These are phyloP conservation scores for Sarocladium oryzae DNA, from an alignment of 2,329 filamentous ascomycete genomes.

Conservation along the genomic window DNA sequence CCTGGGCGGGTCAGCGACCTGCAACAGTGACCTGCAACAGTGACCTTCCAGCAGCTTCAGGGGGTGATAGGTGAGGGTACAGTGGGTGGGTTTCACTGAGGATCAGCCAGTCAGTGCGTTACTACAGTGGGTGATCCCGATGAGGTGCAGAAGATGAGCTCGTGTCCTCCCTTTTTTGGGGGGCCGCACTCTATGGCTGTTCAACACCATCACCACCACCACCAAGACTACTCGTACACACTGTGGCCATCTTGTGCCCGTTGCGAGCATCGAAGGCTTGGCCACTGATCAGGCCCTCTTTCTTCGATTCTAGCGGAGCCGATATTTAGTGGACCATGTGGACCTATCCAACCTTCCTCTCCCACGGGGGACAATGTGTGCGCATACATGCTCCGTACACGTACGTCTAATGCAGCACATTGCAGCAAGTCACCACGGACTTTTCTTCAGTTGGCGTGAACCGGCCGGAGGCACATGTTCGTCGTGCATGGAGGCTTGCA, in stretches of 20 bases:
- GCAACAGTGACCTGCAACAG: neutral
- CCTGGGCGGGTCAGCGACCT: neutral
- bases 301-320: neutral
- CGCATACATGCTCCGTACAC: no score
- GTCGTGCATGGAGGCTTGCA: neutral
- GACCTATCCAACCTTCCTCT: neutral
- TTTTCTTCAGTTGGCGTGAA: neutral
- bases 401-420: neutral
- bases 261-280: slow-evolving; percentile 2
- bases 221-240: no score
- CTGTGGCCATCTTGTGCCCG: slow-evolving; percentile 1
- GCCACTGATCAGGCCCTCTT: slow-evolving; percentile 5
- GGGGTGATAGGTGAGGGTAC: neutral
- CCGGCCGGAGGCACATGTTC: neutral
- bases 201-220: neutral
- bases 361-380: neutral
- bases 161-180: neutral
- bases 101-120: neutral
- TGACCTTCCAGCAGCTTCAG: no score
- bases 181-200: no score
- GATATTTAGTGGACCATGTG: slow-evolving; percentile 3
- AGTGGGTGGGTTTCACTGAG: neutral
- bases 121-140: neutral
- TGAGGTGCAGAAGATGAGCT: neutral
- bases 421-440: neutral